Percentiles rank a stretch among this genome's conserved stretches.
These are phyloP conservation scores for Fraxinus dipetala DNA, from an alignment of 305 asterid species.

Conservation along the genomic window DNA sequence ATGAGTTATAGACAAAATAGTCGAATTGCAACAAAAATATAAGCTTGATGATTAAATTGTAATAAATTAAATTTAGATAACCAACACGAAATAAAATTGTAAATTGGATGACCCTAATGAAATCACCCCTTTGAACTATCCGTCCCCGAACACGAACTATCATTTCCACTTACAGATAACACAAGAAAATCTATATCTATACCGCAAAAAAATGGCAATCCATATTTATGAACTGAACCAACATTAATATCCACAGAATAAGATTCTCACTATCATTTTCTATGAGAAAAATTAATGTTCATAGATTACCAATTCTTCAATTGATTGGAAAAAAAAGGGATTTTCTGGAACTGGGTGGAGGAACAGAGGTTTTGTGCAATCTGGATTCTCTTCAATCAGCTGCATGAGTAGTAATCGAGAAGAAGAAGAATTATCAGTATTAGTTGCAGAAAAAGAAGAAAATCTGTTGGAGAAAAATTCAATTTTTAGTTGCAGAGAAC, in stretches of 20 bases:
- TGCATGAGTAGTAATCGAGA: slow-evolving; percentile 55
- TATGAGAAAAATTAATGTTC: not conserved
- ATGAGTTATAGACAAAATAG: not conserved
- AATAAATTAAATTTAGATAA: not conserved
- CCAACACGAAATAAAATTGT: not conserved
- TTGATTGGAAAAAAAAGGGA: not conserved
- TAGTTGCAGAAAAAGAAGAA: slow-evolving; percentile 7
- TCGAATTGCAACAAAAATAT: not conserved
- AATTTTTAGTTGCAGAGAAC: slow-evolving; percentile 18
- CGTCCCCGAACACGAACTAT: not conserved
- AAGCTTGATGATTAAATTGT: not conserved
- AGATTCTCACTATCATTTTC: not conserved
- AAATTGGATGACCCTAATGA: not conserved
- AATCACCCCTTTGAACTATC: not conserved
- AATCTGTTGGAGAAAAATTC: slow-evolving; percentile 19
- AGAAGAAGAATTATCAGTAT: slow-evolving; percentile 23
- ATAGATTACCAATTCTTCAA: not conserved
- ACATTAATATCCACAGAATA: not conserved
- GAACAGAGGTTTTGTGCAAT: not conserved
- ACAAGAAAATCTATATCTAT: not conserved
- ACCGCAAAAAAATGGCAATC: not conserved
- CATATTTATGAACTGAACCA: not conserved
- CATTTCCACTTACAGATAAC: not conserved
- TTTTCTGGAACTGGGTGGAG: not conserved
- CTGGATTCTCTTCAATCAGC: slow-evolving; percentile 31